Base-by-base conservation (phyloP, 306 rosid genomes). In the Casuarina glauca region DNA sequence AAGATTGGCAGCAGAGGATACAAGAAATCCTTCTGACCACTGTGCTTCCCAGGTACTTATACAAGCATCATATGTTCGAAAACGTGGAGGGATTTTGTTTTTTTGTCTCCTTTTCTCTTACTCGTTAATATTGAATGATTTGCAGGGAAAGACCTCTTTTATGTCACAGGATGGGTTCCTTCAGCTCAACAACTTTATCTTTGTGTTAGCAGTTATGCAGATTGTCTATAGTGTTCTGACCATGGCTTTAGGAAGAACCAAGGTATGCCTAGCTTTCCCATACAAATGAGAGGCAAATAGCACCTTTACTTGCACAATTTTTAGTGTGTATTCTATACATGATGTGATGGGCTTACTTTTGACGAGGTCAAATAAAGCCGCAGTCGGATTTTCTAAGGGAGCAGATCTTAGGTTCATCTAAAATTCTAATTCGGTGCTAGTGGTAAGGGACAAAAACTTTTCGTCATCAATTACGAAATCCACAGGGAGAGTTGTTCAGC, bases 171-270 rank as follows among this genome's bases (percentile, higher is more conserved):
- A 64, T 1, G 93, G 90, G 35, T 69, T 87, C 32, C 84, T 77
- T 76, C 93, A 89, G 81, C 85, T 89, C 66, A 89, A 84, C 81
- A 74, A 76, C 66, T 89, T 89, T 82, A 74, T 89, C 26, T 85
- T 89, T 69, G 88, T 81, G 26, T 73, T 89, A 46, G 91, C 93
- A 46, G 74, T 83, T n/a, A 87, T 87, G 89, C 93, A 89, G 79
- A 87, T 89, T 39, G 78, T 85, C 69, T 87, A 87, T 35, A 79
- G 84, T 51, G 77, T 87, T 69, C 89, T 89, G 74, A 89, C 90
- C 69, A 83, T 89, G 91, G 91, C 89, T 35, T 81, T 89, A 48
- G 93, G 89, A 77, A 85, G 80, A 68, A 89, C 91, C 6, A 87
- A 89, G 91, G 93, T 85, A 74, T 10, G 75, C 43, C 39, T 10